Percentiles rank a stretch among this genome's conserved stretches.
Evolutionary conservation across 2,329 filamentous ascomycete genomes (phyloP).

Genomic region (Ilyonectria mors-panacis): DNA sequence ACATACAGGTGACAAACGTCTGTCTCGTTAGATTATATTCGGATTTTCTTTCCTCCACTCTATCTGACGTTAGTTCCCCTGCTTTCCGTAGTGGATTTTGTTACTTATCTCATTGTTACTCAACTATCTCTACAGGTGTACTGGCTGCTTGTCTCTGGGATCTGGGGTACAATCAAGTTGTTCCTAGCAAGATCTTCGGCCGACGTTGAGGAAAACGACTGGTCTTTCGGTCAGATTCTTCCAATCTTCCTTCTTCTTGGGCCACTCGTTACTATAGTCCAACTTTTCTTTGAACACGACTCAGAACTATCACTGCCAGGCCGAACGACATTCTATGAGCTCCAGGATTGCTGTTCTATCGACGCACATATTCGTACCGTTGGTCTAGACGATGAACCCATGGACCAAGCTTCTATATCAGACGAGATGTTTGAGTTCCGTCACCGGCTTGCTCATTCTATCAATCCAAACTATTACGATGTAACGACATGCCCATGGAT

Average conservation of each 20-base stretch:
- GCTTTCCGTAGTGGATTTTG: neutral
- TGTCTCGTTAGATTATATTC: neutral
- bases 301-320: neutral
- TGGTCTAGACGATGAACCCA: no score
- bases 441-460: no score
- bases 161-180: slow-evolving; percentile 7
- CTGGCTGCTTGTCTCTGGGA: neutral
- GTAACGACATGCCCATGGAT: no score
- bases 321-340: neutral
- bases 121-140: neutral
- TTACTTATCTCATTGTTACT: no score
- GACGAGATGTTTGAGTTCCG: no score
- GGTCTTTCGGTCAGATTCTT: slow-evolving; percentile 26
- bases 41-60: slow-evolving; percentile 5
- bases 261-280: neutral
- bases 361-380: neutral
- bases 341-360: neutral
- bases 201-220: slow-evolving; percentile 10
- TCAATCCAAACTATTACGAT: no score
- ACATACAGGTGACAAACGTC: neutral
- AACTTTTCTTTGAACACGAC: neutral
- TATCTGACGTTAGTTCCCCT: neutral
- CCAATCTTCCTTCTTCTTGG: slow-evolving; percentile 18
- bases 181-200: neutral
- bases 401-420: no score